phyloP scores from a whole-genome alignment of 31 red algal genomes.

The Porphyra umbilicalis region DNA sequence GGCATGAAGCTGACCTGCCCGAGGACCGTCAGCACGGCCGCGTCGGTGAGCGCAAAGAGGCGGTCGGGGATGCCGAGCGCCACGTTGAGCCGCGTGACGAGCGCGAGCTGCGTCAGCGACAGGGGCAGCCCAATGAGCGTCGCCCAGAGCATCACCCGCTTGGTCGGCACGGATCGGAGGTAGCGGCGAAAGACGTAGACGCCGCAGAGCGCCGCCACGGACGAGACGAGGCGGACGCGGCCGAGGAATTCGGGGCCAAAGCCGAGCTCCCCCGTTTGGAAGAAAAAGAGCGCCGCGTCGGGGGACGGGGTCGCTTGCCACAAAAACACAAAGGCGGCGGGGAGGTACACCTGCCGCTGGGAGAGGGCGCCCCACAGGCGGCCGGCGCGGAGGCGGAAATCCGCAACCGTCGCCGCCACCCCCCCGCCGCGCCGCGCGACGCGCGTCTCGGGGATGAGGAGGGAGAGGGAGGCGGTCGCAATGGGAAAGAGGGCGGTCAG shows the following conservation, averaged over 20 bases:
- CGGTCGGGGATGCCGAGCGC: slow-evolving; percentile 79
- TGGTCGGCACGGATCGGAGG: slow-evolving; percentile 51
- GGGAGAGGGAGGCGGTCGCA: slow-evolving; percentile 20
- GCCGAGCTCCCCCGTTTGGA: slow-evolving; percentile 67
- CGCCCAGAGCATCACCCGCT: slow-evolving; percentile 61
- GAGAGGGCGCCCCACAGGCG: slow-evolving; percentile 58
- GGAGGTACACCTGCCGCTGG: slow-evolving; percentile 58
- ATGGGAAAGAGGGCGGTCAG: slow-evolving; percentile 73
- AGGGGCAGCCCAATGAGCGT: slow-evolving; percentile 76
- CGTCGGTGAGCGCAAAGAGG: slow-evolving; percentile 78
- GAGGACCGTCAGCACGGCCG: slow-evolving; percentile 74
- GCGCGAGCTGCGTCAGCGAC: slow-evolving; percentile 71
- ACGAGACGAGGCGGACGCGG: slow-evolving; percentile 73
- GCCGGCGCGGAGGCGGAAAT: slow-evolving; percentile 11
- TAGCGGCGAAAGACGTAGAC: slow-evolving; percentile 63
- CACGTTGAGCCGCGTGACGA: slow-evolving; percentile 72
- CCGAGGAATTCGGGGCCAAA: slow-evolving; percentile 95
- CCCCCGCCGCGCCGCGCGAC: background rate
- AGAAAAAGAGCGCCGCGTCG: slow-evolving; percentile 87
- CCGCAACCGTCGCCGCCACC: background rate
- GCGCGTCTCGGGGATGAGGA: slow-evolving; percentile 46
- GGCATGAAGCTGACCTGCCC: slow-evolving; percentile 97
- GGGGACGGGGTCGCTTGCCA: slow-evolving; percentile 88
- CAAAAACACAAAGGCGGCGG: slow-evolving; percentile 75
- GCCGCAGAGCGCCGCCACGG: slow-evolving; percentile 58